Base-by-base conservation (phyloP, 2,329 filamentous ascomycete genomes). In the Talaromyces sp. region DNA sequence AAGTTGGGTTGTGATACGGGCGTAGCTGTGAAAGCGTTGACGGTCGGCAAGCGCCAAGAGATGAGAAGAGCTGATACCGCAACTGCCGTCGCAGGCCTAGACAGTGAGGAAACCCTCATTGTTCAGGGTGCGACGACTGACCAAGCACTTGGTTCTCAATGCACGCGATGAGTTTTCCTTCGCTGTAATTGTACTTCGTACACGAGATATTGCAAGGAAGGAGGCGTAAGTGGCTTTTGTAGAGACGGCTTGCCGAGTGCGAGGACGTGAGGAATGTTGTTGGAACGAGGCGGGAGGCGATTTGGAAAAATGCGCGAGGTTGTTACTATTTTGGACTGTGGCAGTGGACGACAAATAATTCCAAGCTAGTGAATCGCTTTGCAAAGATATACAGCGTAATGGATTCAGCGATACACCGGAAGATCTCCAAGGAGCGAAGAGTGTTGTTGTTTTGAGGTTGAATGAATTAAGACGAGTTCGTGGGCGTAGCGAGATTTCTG, bases 51-150 rank as follows among this genome's bases (percentile, higher is more conserved):
- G 28, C 66, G 59, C 14, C 66, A 67, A 75, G 39, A 40, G 66
- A 67, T 62, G 75, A 62, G 59, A 73, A 56, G 57, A 70, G 52
- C 50, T 28, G 50, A 72, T 62, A 72, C 69, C 64, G 75, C 67
- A 64, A 74, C 76, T 69, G 75, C 73, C 75, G 77, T 73, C 74
- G 74, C 72, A 71, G 76, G 74, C 72, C 75, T 72, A 71, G 78
- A 75, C 75, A 78, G 76, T 75, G 77, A 79, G 76, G 75, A 69
- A 56, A 65, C 64, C 75, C 75, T 79, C 78, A 80, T 80, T 73
- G 75, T 70, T 69, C 65, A 69, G 70, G 70, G 67, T 66, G 73
- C 74, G 71, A 77, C 76, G 75, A 77, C 75, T 68, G 71, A 69
- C 67, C 46, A 64, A 67, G 66, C 64, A 66, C 63, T 61, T 63